phyloP scores from a whole-genome alignment of 768 basidiomycete genomes.

The Leucosporidium yakuticum region DNA sequence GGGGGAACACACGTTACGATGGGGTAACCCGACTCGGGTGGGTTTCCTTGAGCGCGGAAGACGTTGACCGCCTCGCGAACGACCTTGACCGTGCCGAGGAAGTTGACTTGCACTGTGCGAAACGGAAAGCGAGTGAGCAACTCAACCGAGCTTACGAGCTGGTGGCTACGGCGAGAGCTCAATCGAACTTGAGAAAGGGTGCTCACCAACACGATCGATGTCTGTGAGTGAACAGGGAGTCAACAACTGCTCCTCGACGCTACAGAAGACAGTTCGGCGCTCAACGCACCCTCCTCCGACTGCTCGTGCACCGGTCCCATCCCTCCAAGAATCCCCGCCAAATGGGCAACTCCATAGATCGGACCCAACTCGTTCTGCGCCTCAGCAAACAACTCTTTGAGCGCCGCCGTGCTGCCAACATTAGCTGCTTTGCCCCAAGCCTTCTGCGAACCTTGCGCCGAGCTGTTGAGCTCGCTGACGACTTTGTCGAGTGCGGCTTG shows the following conservation, averaged over 20 bases:
- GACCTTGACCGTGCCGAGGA: slow-evolving; percentile 6
- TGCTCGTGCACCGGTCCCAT: slow-evolving; percentile 9
- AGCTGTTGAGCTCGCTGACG: not conserved
- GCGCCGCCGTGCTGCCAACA: not conserved
- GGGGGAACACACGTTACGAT: not conserved
- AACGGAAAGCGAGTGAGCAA: not conserved
- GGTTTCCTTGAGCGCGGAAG: slow-evolving; percentile 6
- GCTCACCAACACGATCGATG: not conserved
- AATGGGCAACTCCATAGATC: not conserved
- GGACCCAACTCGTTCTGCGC: not conserved
- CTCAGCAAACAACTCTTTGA: not conserved
- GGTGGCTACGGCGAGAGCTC: no score
- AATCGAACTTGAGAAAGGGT: no score
- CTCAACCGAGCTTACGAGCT: no score
- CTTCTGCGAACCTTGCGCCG: not conserved
- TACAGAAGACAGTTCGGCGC: no score
- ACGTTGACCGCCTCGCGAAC: not conserved
- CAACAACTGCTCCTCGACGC: no score
- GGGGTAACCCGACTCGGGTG: slow-evolving; percentile 6
- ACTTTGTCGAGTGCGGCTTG: not conserved
- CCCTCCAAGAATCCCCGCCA: not conserved
- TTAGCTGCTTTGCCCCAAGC: slow-evolving; percentile 1
- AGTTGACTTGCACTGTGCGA: slow-evolving; percentile 1
- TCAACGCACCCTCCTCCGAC: not conserved
- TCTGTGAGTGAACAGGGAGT: not conserved